These are phyloP conservation scores for Penicillium antarcticum DNA, from an alignment of 495 filamentous ascomycete genomes.

Conservation along the genomic window DNA sequence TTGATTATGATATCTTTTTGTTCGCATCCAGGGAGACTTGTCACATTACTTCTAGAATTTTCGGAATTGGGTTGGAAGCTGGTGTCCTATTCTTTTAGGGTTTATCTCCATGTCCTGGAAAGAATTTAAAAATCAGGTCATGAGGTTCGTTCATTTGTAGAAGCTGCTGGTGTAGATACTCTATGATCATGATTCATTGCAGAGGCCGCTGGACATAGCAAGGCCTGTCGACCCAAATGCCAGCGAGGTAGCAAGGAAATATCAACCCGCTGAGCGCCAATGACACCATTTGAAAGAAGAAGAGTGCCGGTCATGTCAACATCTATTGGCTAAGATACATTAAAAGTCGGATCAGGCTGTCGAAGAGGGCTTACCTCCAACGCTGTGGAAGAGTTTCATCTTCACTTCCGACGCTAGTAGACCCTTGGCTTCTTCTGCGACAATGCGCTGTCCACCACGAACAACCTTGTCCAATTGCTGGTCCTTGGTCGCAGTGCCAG, in stretches of 20 bases:
- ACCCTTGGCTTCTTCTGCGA: conserved; percentile 81
- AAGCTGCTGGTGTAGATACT: background rate
- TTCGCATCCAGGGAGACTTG: too few relatives aligned
- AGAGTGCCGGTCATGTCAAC: conserved; percentile 19
- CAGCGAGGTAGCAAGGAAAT: background rate
- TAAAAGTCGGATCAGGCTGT: conserved; percentile 4
- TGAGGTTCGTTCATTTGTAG: conserved; percentile 5
- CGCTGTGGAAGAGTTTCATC: conserved; percentile 73
- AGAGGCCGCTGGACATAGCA: background rate
- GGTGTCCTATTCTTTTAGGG: too few relatives aligned
- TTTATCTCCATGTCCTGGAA: background rate
- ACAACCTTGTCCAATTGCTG: conserved; percentile 75
- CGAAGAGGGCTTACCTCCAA: conserved; percentile 37
- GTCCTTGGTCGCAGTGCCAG: conserved; percentile 42
- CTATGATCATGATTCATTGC: conserved; percentile 6
- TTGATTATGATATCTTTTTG: background rate
- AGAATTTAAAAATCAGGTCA: background rate
- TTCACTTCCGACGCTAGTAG: conserved; percentile 81
- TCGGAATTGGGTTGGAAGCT: too few relatives aligned
- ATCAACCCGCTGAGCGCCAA: conserved; percentile 14
- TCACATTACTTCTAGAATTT: too few relatives aligned
- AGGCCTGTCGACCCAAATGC: background rate
- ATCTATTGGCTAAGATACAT: conserved; percentile 3
- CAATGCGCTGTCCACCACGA: conserved; percentile 74
- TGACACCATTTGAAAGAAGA: conserved; percentile 5